Percentiles rank a stretch among this genome's conserved stretches.
Conservation (phyloP, 495 filamentous ascomycete species). For the Penicillium soppii region DNA sequence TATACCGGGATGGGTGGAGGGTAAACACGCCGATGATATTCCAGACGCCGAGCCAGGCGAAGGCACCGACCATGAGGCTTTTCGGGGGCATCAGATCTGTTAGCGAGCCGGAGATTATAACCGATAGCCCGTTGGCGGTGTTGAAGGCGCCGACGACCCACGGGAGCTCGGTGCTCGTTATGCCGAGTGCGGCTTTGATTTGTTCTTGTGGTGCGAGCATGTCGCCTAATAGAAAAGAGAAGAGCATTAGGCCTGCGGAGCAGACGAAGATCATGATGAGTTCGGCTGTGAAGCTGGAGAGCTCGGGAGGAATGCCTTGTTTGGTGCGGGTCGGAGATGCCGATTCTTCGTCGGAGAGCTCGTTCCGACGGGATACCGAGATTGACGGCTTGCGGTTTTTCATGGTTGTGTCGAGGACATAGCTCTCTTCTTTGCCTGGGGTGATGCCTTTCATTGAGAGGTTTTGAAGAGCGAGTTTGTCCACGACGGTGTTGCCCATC, state of each 20-base stretch:
- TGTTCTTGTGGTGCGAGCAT: constrained; percentile 37
- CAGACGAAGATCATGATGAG: constrained; percentile 44
- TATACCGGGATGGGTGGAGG: constrained; percentile 28
- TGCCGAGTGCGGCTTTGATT: constrained; percentile 34
- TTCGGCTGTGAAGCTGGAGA: constrained; percentile 27
- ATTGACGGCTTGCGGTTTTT: constrained; percentile 15
- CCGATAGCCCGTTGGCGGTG: constrained; percentile 42
- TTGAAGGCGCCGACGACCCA: constrained; percentile 44
- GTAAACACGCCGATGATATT: constrained; percentile 39
- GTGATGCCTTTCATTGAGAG: constrained; percentile 12
- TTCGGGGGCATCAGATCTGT: constrained; percentile 44
- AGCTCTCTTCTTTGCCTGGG: constrained; percentile 10
- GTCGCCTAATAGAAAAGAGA: constrained; percentile 42
- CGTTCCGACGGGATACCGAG: constrained; percentile 19
- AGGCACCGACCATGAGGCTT: constrained; percentile 39
- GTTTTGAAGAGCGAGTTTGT: constrained; percentile 17
- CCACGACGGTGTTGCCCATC: constrained; percentile 12
- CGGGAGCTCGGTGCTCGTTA: constrained; percentile 35
- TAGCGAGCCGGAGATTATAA: constrained; percentile 43
- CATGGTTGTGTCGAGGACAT: constrained; percentile 14
- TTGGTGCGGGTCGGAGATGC: constrained; percentile 18
- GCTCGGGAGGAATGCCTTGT: constrained; percentile 23
- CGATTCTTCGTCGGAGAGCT: constrained; percentile 13
- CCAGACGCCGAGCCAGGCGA: constrained; percentile 42
- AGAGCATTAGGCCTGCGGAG: constrained; percentile 43